Base-by-base conservation (phyloP, 345 rosid species). In the Arabis hirsuta region DNA sequence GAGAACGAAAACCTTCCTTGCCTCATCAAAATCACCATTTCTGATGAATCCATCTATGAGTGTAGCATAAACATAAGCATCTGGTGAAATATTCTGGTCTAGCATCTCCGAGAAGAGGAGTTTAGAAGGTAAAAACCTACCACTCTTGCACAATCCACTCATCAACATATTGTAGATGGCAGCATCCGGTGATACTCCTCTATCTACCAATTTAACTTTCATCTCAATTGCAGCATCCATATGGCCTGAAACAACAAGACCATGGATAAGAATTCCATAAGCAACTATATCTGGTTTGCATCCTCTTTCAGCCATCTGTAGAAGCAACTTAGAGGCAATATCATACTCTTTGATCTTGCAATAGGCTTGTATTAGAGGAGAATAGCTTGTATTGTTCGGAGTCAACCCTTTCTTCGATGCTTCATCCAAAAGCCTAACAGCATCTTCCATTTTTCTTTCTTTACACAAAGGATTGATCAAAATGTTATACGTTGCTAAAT, bases 121-220 rank as follows among this genome's bases (percentile, higher is more conserved):
- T 84, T 86, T 88, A 7, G 92, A 95, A 51, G 80, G 76, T 58
- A 82, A 71, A 67, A 94, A 79, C 70, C 85, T 83, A 71, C 89
- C 84, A 67, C 76, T 84, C 88, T 86, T 89, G 82, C 89, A 87
- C 58, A 92, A 87, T 24, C 92, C 96, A 81, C 78, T 91, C 74
- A 94, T 84, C 81, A 94, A 62, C 82, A 89, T 81, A 83, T 91
- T 94, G 80, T 88, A 94, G 75, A 89, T 80, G 62, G 80, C 84
- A 8, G 90, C 90, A 77, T 94, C 98, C 36, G 91, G 96, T 57
- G 84, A 67, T 39, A 86, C 76, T 62, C 87, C 90, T 83, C 80
- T 86, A 61, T 82, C 86, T 70, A 77, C 19, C 91, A 94, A 82
- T 70, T 83, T 84, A 38, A 67, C 65, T 69, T 77, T 77, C 62